Evolutionary conservation across 2,329 filamentous ascomycete species (phyloP), one percentile per base, ranked within the genome.

Genomic region (Gaeumannomyces sp.): DNA sequence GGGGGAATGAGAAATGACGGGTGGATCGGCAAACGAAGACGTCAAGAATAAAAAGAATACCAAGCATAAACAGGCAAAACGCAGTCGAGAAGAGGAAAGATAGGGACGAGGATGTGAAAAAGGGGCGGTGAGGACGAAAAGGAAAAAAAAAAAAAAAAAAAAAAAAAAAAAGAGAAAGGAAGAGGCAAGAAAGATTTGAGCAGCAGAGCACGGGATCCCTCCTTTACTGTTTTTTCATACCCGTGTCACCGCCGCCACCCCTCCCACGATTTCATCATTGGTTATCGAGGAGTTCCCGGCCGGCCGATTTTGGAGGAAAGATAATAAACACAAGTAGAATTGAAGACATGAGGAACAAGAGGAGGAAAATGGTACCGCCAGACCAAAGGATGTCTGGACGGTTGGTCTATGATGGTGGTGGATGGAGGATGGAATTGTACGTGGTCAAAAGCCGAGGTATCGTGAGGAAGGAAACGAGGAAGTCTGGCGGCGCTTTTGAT

Each of bases 81-180:
- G 33, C 56, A 63, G 27, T 60, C 64, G 61, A 63, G 64, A 66
- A 65, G 65, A 59, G 64, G 65, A 31, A 59, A 63, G 25, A n/a
- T n/a, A n/a, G 13, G 35, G 35, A 16, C 4, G 10, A 60, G 19
- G 31, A 61, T 35, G 38, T 7, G 50, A 61, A 59, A 64, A 61
- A 14, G 57, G 29, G 35, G 19, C 5, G 25, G 33, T 59, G 16
- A 2, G 53, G 25, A 31, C 35, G 4, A 4, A n/a, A 31, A 14
- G 29, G 7, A 13, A 10, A 29, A 59, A 59, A 25, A 1, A 29
- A 59, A 22, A 13, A 13, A 27, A 2, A 13, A 6, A 29, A 22
- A 59, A 4, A 29, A 13, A 29, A 59, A 22, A 13, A 59, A 22
- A 25, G 8, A 27, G n/a, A 27, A 13, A 59, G 25, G 29, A 59